These are phyloP conservation scores for Colletotrichum tabaci DNA, from an alignment of 2,329 filamentous ascomycete genomes.

Conservation along the genomic window DNA sequence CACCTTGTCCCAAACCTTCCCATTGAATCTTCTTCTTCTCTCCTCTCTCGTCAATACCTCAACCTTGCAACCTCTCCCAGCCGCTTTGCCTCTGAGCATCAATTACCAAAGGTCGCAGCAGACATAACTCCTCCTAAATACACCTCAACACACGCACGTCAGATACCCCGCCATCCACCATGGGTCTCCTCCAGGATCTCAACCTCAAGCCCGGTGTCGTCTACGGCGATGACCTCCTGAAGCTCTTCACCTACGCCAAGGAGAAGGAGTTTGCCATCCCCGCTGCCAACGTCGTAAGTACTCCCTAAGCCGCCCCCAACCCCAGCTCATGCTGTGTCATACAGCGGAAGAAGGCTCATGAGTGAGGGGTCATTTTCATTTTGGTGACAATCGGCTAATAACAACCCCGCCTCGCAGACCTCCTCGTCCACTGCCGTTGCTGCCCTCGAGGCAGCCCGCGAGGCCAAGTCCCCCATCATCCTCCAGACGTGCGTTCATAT, in stretches of 20 bases:
- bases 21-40: neutral
- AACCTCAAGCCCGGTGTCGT: constrained; percentile 69
- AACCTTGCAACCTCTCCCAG: neutral
- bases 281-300: constrained; percentile 81
- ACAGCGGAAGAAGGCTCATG: neutral
- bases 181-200: constrained; percentile 57
- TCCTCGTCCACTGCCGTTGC: constrained; percentile 88
- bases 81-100: constrained; percentile 1
- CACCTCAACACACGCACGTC: neutral
- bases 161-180: constrained; percentile 44
- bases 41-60: constrained; percentile 6
- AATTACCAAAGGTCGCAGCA: constrained; percentile 16
- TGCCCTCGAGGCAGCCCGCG: constrained; percentile 93
- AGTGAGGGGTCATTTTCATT: neutral
- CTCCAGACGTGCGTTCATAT: constrained; percentile 76
- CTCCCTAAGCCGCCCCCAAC: neutral
- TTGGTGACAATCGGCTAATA: constrained; percentile 35
- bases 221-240: constrained; percentile 68
- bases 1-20: constrained; percentile 24
- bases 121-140: constrained; percentile 11
- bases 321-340: neutral
- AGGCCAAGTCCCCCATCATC: constrained; percentile 92
- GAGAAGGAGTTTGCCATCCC: constrained; percentile 91
- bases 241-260: constrained; percentile 91
- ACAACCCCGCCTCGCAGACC: constrained; percentile 59